Evolutionary conservation across 495 filamentous ascomycete species (phyloP).

Genomic region (Aspergillus sclerotioniger): DNA sequence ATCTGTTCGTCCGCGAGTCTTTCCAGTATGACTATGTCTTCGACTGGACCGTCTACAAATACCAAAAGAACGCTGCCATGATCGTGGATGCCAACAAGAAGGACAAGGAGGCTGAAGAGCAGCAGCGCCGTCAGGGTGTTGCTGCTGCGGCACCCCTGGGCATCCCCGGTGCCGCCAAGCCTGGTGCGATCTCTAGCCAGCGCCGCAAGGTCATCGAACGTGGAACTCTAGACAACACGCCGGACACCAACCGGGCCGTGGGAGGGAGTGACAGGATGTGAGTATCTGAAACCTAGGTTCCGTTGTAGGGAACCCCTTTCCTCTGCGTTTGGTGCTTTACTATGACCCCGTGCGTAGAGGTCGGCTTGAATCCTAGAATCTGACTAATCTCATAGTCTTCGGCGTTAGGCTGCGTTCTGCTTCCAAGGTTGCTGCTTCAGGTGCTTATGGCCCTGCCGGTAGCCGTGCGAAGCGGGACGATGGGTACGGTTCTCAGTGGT

Average conservation of each 20-base stretch:
- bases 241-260: constrained; percentile 83
- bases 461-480: constrained; percentile 77
- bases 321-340: constrained; percentile 83
- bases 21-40: constrained; percentile 99
- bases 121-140: constrained; percentile 59
- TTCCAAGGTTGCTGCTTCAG: constrained; percentile 76
- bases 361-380: constrained; percentile 63
- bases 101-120: constrained; percentile 74
- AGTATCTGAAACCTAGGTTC: constrained; percentile 82
- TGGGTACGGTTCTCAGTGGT: constrained; percentile 59
- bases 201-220: constrained; percentile 83
- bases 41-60: constrained; percentile 99
- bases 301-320: constrained; percentile 81
- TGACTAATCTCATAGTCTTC: constrained; percentile 88
- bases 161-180: constrained; percentile 62
- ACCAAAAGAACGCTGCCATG: constrained; percentile 97
- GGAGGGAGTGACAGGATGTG: constrained; percentile 98
- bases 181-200: constrained; percentile 69
- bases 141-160: constrained; percentile 61
- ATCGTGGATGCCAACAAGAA: constrained; percentile 76
- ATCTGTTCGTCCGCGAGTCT: constrained; percentile 97
- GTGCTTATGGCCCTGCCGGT: constrained; percentile 61
- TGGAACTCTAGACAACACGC: constrained; percentile 70
- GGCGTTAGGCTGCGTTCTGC: constrained; percentile 93
- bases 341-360: constrained; percentile 75